These are phyloP conservation scores for Apiospora malaysiana DNA, from an alignment of 2,329 filamentous ascomycete genomes.

Conservation along the genomic window DNA sequence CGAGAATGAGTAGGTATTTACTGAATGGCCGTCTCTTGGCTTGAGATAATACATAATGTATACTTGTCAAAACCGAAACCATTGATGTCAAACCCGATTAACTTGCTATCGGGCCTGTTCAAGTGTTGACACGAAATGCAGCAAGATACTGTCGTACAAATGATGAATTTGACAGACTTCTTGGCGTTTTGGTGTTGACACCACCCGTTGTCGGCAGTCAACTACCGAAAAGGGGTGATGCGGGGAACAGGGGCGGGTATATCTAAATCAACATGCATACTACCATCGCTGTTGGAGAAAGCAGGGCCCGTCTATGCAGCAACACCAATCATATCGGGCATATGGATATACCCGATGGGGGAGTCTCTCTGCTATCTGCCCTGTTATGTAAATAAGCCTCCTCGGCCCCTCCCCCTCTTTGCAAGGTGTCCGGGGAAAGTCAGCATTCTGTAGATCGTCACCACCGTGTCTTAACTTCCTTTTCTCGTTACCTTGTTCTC, in stretches of 20 bases:
- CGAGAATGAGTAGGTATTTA: not conserved
- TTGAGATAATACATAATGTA: not conserved
- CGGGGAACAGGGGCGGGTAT: not conserved
- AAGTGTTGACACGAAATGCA: no score
- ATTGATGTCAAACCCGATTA: no score
- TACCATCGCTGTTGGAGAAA: not conserved
- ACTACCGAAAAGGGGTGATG: slow-evolving; percentile 7
- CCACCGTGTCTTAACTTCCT: not conserved
- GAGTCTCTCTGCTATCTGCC: not conserved
- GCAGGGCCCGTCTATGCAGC: not conserved
- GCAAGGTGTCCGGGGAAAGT: not conserved
- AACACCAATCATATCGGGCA: not conserved
- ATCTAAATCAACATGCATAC: not conserved
- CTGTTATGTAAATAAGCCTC: not conserved
- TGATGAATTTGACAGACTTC: no score
- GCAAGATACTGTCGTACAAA: no score
- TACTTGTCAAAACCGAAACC: no score
- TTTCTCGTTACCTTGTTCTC: not conserved
- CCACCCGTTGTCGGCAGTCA: not conserved
- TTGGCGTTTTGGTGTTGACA: not conserved
- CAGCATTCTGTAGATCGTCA: not conserved
- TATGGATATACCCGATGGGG: slow-evolving; percentile 3
- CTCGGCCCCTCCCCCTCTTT: not conserved
- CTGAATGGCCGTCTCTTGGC: not conserved
- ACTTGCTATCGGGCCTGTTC: no score